Conservation (phyloP, 2,329 filamentous ascomycete species). For the Aspergillus brunneoviolaceus region DNA sequence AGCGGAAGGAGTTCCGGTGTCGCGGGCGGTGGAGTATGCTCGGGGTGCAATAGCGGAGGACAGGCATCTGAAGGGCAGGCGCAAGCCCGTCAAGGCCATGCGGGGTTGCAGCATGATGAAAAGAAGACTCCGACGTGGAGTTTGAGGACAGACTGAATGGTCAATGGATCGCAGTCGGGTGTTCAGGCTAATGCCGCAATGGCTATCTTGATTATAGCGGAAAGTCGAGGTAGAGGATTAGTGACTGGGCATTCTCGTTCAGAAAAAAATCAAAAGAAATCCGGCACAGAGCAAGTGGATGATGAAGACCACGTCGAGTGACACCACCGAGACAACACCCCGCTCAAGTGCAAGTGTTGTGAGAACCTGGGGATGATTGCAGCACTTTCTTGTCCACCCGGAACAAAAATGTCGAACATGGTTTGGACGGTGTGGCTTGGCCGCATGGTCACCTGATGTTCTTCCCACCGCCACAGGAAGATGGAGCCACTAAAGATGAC, state of each 20-base stretch:
- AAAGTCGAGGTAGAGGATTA: slow-evolving; percentile 4
- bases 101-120: slow-evolving; percentile 65
- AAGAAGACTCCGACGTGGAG: neutral
- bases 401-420: slow-evolving; percentile 26
- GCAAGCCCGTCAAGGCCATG: slow-evolving; percentile 56
- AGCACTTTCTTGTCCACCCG: slow-evolving; percentile 7
- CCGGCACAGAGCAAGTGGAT: neutral
- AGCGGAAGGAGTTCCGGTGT: slow-evolving; percentile 28
- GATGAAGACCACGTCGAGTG: neutral
- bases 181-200: slow-evolving; percentile 2
- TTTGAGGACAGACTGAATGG: neutral
- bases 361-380: slow-evolving; percentile 12
- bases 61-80: slow-evolving; percentile 50
- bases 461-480: slow-evolving; percentile 18
- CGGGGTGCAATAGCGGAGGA: slow-evolving; percentile 44
- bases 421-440: slow-evolving; percentile 19
- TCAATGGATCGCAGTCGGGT: slow-evolving; percentile 12
- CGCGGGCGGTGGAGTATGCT: slow-evolving; percentile 54
- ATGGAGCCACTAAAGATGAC: neutral
- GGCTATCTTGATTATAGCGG: neutral
- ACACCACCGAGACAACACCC: slow-evolving; percentile 13
- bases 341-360: slow-evolving; percentile 13
- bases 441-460: slow-evolving; percentile 15
- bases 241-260: slow-evolving; percentile 15
- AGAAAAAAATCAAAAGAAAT: neutral